A percentile compares a stretch with the other conserved stretches of the same genome.
Conservation (phyloP, 352 stramenopile genomes). For the Pythium angustatum region DNA sequence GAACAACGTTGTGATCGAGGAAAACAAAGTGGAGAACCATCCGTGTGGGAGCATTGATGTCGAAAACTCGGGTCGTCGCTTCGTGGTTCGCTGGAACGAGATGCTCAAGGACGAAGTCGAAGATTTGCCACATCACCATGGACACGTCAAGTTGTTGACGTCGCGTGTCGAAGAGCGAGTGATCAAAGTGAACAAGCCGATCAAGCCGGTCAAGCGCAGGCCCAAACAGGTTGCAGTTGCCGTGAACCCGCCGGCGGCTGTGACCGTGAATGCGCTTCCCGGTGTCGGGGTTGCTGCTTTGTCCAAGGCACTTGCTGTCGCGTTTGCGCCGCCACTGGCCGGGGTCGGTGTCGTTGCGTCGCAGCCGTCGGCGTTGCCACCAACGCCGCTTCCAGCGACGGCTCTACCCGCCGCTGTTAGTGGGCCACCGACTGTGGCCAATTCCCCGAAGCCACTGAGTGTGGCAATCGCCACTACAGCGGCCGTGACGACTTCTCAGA, state of each 20-base stretch:
- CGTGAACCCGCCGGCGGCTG: background rate
- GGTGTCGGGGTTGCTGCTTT: background rate
- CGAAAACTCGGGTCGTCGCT: conserved; percentile 73
- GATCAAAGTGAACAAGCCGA: conserved; percentile 4
- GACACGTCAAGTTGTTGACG: conserved; percentile 45
- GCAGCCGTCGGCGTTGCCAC: too few relatives aligned
- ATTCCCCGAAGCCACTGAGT: too few relatives aligned
- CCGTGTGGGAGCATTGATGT: conserved; percentile 72
- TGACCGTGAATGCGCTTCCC: background rate
- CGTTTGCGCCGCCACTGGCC: conserved; percentile 10
- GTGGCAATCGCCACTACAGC: too few relatives aligned
- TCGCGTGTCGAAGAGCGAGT: conserved; percentile 37
- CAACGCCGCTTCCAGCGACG: too few relatives aligned
- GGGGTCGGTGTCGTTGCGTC: too few relatives aligned
- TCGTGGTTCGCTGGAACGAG: conserved; percentile 77
- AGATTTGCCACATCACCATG: conserved; percentile 58
- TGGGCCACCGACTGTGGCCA: too few relatives aligned
- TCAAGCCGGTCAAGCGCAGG: background rate
- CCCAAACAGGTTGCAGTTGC: background rate
- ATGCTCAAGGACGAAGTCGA: conserved; percentile 63
- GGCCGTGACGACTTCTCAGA: too few relatives aligned
- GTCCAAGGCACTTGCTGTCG: conserved; percentile 10
- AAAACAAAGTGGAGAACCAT: conserved; percentile 69
- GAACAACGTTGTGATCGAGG: conserved; percentile 70
- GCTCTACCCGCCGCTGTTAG: too few relatives aligned